A percentile compares a stretch with the other conserved stretches of the same genome.
Conservation (phyloP, 202 grass and related monocot species). For the Cymbopogon flexuosus region DNA sequence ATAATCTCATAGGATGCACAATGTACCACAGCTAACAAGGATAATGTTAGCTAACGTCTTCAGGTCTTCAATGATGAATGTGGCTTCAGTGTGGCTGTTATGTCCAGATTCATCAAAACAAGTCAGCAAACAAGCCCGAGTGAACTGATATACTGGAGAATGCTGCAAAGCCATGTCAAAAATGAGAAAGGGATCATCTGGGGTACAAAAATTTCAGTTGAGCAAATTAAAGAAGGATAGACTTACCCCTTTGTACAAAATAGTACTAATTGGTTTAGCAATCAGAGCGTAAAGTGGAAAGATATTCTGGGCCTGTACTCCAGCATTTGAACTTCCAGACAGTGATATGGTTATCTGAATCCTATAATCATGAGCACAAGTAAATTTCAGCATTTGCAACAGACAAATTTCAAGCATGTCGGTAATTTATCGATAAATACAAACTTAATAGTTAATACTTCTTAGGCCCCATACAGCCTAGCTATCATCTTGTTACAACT, state of each 20-base stretch:
- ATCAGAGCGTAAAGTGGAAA: conserved; percentile 79
- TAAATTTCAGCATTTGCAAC: conserved; percentile 9
- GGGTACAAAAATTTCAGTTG: conserved; percentile 22
- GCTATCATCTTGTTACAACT: too few relatives aligned
- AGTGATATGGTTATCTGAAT: conserved; percentile 68
- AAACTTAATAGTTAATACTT: neutral
- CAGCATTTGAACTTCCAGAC: conserved; percentile 40
- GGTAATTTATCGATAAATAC: neutral
- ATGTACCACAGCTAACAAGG: conserved; percentile 61
- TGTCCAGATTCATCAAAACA: conserved; percentile 56
- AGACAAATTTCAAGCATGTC: neutral
- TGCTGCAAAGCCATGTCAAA: conserved; percentile 49
- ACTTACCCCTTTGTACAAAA: conserved; percentile 51
- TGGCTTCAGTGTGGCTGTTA: conserved; percentile 58
- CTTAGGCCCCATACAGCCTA: neutral
- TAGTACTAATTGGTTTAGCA: conserved; percentile 45
- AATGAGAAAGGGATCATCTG: conserved; percentile 33
- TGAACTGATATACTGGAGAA: conserved; percentile 54
- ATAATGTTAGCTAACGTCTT: conserved; percentile 64
- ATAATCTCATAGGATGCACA: conserved; percentile 23
- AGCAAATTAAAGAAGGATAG: neutral
- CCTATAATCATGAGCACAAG: conserved; percentile 43
- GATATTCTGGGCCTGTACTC: conserved; percentile 40
- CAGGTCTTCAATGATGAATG: conserved; percentile 62
- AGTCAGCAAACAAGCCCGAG: conserved; percentile 48